These are phyloP conservation scores for Claviceps sp. DNA, from an alignment of 2,329 filamentous ascomycete genomes.

Conservation along the genomic window DNA sequence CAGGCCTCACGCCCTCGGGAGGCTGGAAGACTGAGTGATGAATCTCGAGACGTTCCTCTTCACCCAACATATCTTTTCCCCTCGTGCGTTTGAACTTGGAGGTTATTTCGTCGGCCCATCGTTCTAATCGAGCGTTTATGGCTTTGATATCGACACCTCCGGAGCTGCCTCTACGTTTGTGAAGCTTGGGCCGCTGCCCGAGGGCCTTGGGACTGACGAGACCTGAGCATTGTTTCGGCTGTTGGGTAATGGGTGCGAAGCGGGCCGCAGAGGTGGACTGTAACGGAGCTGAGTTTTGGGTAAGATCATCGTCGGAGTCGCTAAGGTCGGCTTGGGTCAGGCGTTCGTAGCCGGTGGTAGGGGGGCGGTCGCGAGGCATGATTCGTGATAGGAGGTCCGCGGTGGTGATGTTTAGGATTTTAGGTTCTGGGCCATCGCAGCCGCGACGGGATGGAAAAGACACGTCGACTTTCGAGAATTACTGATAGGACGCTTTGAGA, in stretches of 20 bases:
- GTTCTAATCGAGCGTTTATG: slow-evolving; percentile 87
- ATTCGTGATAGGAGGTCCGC: slow-evolving; percentile 5
- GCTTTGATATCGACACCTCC: slow-evolving; percentile 95
- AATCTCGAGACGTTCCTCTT: slow-evolving; percentile 85
- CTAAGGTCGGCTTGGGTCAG: slow-evolving; percentile 71
- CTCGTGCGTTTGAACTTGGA: slow-evolving; percentile 85
- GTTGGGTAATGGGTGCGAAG: slow-evolving; percentile 51
- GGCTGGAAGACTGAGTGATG: slow-evolving; percentile 95
- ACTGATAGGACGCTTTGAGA: too few relatives aligned
- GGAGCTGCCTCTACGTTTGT: slow-evolving; percentile 47
- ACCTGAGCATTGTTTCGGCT: slow-evolving; percentile 45
- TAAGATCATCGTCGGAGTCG: slow-evolving; percentile 53
- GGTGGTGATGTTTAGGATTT: not conserved
- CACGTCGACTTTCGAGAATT: not conserved
- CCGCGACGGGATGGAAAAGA: not conserved
- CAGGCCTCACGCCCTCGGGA: slow-evolving; percentile 73
- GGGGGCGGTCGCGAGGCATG: slow-evolving; percentile 56
- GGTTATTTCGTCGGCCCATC: slow-evolving; percentile 96
- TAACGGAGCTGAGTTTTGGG: slow-evolving; percentile 39
- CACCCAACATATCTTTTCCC: slow-evolving; percentile 55
- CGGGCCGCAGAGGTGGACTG: slow-evolving; percentile 45
- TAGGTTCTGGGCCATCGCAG: slow-evolving; percentile 1
- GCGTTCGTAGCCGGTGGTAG: slow-evolving; percentile 73
- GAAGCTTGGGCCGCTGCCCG: slow-evolving; percentile 26
- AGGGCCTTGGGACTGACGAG: slow-evolving; percentile 41